phyloP scores from a whole-genome alignment of 805 yeast species.

The Jamesozyma jinghongensis region DNA sequence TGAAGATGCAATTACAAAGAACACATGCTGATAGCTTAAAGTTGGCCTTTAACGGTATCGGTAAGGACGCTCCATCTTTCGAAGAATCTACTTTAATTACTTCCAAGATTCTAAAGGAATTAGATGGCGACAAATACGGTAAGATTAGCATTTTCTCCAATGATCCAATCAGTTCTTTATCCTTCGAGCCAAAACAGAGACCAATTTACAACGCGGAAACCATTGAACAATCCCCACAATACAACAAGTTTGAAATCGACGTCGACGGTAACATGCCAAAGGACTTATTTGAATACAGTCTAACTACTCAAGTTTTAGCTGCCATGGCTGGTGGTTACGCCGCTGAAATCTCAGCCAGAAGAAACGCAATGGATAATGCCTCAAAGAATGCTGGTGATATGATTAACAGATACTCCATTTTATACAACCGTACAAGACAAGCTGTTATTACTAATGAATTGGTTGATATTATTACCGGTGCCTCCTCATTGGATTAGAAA shows the following conservation, averaged over 20 bases:
- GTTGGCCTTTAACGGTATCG: constrained; percentile 80
- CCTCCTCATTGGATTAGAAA: constrained; percentile 84
- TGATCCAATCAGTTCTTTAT: constrained; percentile 76
- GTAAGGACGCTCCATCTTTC: constrained; percentile 95
- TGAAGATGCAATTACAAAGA: constrained; percentile 82
- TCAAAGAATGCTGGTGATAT: constrained; percentile 99
- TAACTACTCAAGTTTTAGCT: constrained; percentile 80
- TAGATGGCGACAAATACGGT: constrained; percentile 42
- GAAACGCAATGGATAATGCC: constrained; percentile 99
- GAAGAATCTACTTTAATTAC: constrained; percentile 81
- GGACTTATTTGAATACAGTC: constrained; percentile 73
- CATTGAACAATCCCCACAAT: constrained; percentile 77
- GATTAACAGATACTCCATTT: constrained; percentile 92
- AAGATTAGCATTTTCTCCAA: constrained; percentile 78
- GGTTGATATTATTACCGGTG: constrained; percentile 99
- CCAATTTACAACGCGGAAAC: constrained; percentile 60
- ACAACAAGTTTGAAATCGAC: constrained; percentile 72
- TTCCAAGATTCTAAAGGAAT: constrained; percentile 62
- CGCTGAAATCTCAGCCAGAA: constrained; percentile 95
- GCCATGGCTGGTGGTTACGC: constrained; percentile 98
- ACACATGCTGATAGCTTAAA: constrained; percentile 59
- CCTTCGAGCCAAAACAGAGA: constrained; percentile 75
- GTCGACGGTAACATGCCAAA: constrained; percentile 59
- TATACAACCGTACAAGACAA: constrained; percentile 99
- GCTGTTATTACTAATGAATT: constrained; percentile 98